These are phyloP conservation scores for Cyberlindnera bimundalis DNA, from an alignment of 805 yeast species.

Conservation along the genomic window DNA sequence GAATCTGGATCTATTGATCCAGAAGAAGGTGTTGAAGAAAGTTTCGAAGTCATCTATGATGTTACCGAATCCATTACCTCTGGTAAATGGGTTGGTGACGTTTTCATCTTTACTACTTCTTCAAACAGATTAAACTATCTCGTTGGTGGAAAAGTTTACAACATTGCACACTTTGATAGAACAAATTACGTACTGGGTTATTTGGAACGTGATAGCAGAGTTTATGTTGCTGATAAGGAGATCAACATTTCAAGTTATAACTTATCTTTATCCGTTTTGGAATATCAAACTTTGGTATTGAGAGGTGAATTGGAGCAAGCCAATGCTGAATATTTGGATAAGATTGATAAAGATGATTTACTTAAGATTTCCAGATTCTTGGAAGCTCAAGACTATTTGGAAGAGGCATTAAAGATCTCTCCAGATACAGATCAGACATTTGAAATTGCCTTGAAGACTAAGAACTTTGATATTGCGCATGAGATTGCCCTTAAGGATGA, in stretches of 20 bases:
- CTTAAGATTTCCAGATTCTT: slow-evolving; percentile 85
- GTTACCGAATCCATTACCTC: slow-evolving; percentile 77
- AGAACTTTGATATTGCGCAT: slow-evolving; percentile 67
- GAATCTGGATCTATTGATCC: slow-evolving; percentile 55
- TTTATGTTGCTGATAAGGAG: slow-evolving; percentile 89
- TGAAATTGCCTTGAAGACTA: slow-evolving; percentile 80
- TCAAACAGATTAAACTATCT: slow-evolving; percentile 88
- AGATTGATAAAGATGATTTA: slow-evolving; percentile 61
- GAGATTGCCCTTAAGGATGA: slow-evolving; percentile 54
- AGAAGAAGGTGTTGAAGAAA: slow-evolving; percentile 86
- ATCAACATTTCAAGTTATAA: slow-evolving; percentile 77
- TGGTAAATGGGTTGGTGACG: slow-evolving; percentile 97
- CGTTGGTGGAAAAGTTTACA: slow-evolving; percentile 91
- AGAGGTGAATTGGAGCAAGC: slow-evolving; percentile 93
- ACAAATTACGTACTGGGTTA: slow-evolving; percentile 86
- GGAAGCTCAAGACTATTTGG: slow-evolving; percentile 86
- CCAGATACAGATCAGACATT: slow-evolving; percentile 89
- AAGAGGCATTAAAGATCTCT: slow-evolving; percentile 79
- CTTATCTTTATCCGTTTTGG: slow-evolving; percentile 81
- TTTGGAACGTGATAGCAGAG: slow-evolving; percentile 82
- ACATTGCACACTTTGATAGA: slow-evolving; percentile 89
- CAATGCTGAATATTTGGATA: slow-evolving; percentile 53
- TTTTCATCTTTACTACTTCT: slow-evolving; percentile 83
- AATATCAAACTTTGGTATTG: slow-evolving; percentile 91
- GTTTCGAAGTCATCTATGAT: slow-evolving; percentile 82